A percentile compares a stretch with the other conserved stretches of the same genome.
phyloP scores from a whole-genome alignment of 805 yeast genomes.

The Cyberlindnera maclurae region DNA sequence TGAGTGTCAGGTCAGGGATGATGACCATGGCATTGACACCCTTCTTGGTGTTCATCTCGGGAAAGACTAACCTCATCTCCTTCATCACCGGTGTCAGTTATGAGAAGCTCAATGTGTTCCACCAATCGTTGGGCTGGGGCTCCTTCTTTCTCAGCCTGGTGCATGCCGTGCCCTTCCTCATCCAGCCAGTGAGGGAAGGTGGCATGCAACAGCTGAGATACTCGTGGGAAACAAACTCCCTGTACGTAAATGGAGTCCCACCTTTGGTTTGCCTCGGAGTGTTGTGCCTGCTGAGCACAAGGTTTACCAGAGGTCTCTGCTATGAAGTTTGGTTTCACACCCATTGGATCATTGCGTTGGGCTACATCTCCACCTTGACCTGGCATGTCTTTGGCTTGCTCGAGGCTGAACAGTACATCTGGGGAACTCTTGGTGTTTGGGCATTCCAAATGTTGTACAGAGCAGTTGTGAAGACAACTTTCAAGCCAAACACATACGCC shows the following conservation, averaged over 20 bases:
- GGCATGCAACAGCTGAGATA: constrained; percentile 29
- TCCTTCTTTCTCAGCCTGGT: constrained; percentile 39
- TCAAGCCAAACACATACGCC: constrained; percentile 36
- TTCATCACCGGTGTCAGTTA: constrained; percentile 46
- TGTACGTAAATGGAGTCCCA: constrained; percentile 37
- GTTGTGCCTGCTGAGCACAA: constrained; percentile 37
- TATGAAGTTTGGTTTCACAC: constrained; percentile 45
- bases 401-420: constrained; percentile 35
- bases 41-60: constrained; percentile 41
- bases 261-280: constrained; percentile 39
- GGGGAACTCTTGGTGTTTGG: constrained; percentile 36
- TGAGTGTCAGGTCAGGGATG: constrained; percentile 46
- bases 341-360: constrained; percentile 49
- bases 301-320: constrained; percentile 30
- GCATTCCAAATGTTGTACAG: constrained; percentile 40
- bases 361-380: constrained; percentile 38
- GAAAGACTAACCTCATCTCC: constrained; percentile 45
- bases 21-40: constrained; percentile 46
- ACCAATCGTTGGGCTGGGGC: constrained; percentile 34
- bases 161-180: constrained; percentile 44
- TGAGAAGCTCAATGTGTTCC: constrained; percentile 46
- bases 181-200: constrained; percentile 41
- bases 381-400: constrained; percentile 35
- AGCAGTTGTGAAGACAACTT: constrained; percentile 36
- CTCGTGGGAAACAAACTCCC: constrained; percentile 18